Evolutionary conservation across 2,329 filamentous ascomycete genomes (phyloP).

Genomic region (Nemania diffusa): DNA sequence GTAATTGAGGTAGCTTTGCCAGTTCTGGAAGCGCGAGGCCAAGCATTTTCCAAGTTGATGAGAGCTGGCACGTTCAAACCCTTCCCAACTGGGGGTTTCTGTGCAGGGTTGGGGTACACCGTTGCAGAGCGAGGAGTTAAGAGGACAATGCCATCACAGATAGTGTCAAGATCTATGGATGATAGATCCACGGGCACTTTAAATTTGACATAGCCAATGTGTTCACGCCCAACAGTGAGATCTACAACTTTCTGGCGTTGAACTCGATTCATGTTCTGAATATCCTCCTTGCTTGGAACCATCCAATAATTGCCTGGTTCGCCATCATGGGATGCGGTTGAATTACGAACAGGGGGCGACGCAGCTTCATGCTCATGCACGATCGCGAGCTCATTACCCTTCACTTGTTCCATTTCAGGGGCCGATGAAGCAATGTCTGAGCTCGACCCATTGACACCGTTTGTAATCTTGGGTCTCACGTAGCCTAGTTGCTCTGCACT

Average conservation of each 20-base stretch:
- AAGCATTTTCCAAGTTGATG: slow-evolving; percentile 91
- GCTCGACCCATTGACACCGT: slow-evolving; percentile 58
- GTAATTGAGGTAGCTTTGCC: slow-evolving; percentile 74
- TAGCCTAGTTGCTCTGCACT: slow-evolving; percentile 69
- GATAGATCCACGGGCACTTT: slow-evolving; percentile 84
- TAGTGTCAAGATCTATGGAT: slow-evolving; percentile 79
- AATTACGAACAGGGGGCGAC: slow-evolving; percentile 50
- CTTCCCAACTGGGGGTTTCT: slow-evolving; percentile 86
- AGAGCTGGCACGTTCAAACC: slow-evolving; percentile 91
- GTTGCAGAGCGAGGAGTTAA: slow-evolving; percentile 83
- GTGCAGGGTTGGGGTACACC: slow-evolving; percentile 80
- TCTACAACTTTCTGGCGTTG: slow-evolving; percentile 78
- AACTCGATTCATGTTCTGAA: slow-evolving; percentile 81
- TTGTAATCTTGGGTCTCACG: slow-evolving; percentile 61
- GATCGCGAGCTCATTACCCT: slow-evolving; percentile 79
- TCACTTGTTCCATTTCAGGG: slow-evolving; percentile 76
- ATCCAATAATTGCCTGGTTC: slow-evolving; percentile 87
- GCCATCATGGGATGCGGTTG: slow-evolving; percentile 51
- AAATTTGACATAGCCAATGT: slow-evolving; percentile 85
- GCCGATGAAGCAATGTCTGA: slow-evolving; percentile 52
- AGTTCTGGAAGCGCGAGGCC: slow-evolving; percentile 76
- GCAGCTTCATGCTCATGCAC: slow-evolving; percentile 75
- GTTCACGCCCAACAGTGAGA: slow-evolving; percentile 84
- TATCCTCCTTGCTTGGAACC: slow-evolving; percentile 77
- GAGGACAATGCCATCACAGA: slow-evolving; percentile 79